Evolutionary conservation across 2,329 filamentous ascomycete genomes (phyloP).

Genomic region (Fusarium mundagurra): DNA sequence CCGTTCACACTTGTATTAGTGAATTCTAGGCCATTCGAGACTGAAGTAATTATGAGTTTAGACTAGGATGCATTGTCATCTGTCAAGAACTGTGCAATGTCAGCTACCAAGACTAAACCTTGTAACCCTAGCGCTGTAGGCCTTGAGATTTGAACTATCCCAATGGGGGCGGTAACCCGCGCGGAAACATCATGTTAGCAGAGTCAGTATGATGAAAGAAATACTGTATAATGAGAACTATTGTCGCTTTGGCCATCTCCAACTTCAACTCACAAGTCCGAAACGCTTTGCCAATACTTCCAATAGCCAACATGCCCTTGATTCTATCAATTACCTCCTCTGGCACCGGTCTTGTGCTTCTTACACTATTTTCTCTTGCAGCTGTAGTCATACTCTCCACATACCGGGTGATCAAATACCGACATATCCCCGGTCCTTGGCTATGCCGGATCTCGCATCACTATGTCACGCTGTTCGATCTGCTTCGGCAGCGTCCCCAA

Average conservation of each 20-base stretch:
- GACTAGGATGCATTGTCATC: background rate
- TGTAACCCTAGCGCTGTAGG: background rate
- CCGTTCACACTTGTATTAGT: background rate
- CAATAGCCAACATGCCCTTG: background rate
- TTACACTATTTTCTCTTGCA: background rate
- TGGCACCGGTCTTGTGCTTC: background rate
- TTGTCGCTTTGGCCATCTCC: background rate
- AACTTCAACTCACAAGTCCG: background rate
- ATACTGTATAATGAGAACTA: background rate
- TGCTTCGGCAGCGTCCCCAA: background rate
- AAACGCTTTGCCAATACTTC: too few species aligned
- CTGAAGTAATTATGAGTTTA: background rate
- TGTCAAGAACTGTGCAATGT: background rate
- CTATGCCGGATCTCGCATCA: background rate
- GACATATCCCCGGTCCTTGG: background rate
- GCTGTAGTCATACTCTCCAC: background rate
- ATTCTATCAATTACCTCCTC: background rate
- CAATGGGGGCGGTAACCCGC: background rate
- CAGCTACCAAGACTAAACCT: background rate
- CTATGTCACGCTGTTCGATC: background rate
- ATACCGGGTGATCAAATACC: background rate
- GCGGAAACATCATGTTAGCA: background rate
- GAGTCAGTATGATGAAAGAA: background rate
- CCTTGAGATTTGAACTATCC: background rate
- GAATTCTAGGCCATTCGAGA: background rate